Evolutionary conservation across 1,284 basidiomycete species (phyloP).

Genomic region (Hemileia vastatrix): DNA sequence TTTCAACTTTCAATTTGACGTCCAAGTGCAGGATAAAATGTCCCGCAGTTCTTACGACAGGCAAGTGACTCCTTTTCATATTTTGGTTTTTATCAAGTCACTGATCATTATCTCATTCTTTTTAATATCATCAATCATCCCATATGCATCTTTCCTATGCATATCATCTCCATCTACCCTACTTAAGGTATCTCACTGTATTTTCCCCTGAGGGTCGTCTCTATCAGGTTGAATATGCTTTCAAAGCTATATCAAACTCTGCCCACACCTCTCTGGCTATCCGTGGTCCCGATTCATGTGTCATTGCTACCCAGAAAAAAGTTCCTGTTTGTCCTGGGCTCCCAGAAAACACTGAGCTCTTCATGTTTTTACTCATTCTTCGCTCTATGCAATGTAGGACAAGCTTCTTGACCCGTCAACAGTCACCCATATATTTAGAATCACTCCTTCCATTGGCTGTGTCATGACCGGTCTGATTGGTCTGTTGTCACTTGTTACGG

Average conservation of each 20-base stretch:
- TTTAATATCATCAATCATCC: background rate
- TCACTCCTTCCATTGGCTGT: conserved; percentile 92
- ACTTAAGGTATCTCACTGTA: conserved; percentile 47
- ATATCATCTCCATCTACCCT: background rate
- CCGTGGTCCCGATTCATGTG: conserved; percentile 83
- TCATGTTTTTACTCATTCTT: background rate
- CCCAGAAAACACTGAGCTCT: background rate
- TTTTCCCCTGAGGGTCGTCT: conserved; percentile 49
- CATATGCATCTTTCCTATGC: background rate
- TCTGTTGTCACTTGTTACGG: conserved; percentile 45
- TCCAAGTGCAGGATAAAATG: conserved; percentile 15
- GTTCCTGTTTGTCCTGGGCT: conserved; percentile 71
- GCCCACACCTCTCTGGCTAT: conserved; percentile 90
- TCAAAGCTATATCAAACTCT: conserved; percentile 96
- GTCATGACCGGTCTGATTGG: conserved; percentile 94
- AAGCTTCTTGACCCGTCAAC: conserved; percentile 93
- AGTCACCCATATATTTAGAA: conserved; percentile 90
- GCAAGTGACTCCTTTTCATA: background rate
- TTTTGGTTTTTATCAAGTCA: background rate
- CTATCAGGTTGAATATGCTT: conserved; percentile 99
- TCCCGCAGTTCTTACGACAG: conserved; percentile 36
- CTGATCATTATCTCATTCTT: background rate
- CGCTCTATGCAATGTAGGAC: conserved; percentile 54
- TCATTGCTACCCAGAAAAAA: conserved; percentile 97
- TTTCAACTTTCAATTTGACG: background rate